Base-by-base conservation (phyloP, 2,329 filamentous ascomycete genomes). In the Rutstroemia sp. region DNA sequence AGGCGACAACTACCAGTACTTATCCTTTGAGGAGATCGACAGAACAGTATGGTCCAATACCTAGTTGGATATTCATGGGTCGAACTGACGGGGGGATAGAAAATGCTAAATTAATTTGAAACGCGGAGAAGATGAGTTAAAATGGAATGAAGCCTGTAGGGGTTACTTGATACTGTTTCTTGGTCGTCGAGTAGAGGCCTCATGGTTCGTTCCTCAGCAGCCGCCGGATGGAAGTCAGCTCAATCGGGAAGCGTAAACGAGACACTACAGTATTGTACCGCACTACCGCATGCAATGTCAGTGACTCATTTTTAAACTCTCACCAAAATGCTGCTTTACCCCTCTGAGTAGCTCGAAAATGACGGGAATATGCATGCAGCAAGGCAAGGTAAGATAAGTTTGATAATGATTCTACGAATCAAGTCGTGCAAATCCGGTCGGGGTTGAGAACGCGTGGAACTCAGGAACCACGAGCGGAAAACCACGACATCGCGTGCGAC, bases 251-350 rank as follows among this genome's bases (percentile, higher is more conserved):
- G 23, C 57, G 38, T 34, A 42, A 34, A 19, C 41, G 37, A 58
- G 58, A 60, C 57, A 66, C 55, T 23, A 23, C 23, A 23, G 23
- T 23, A 23, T 23, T 23, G 23, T 23, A 23, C 23, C 23, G 23
- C 23, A 23, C 23, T 58, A 51, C 52, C 44, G 52, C 44, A 49
- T 66, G 65, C 65, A 66, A 65, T 57, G 56, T 59, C 61, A 64
- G 59, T 69, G 67, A 69, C 58, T 69, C 67, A 69, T 64, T 61
- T 57, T 65, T 65, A 64, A 62, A 63, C 7, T 57, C 42, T 56
- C 25, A 19, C 48, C 51, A 46, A 46, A 41, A 23, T 54, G 17
- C 44, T 53, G 51, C 30, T 42, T 6, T 17, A 42, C 39, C 8
- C 8, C 17, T 42, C 7, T 8, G 17, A 17, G 9, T n/a, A 8